Conservation (phyloP, 2,329 filamentous ascomycete species). For the Xylaria sp. region DNA sequence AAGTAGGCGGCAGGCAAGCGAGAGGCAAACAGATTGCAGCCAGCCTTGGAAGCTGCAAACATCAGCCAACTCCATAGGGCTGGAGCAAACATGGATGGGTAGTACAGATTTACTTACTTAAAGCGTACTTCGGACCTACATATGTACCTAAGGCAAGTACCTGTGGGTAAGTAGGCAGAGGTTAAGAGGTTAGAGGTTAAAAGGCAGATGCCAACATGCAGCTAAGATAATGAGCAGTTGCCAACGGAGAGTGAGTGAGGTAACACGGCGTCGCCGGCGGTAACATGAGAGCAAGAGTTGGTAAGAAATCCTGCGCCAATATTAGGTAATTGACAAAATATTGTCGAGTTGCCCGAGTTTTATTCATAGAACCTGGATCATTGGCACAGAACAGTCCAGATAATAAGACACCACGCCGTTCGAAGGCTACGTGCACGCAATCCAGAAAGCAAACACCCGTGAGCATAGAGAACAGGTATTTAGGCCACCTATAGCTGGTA, state of each 20-base stretch:
- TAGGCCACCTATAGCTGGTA: background rate
- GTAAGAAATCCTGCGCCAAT: background rate
- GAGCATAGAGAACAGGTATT: background rate
- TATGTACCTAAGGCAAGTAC: too few species aligned
- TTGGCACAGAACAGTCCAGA: background rate
- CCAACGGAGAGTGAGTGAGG: background rate
- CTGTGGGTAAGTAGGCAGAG: too few species aligned
- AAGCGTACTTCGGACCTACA: too few species aligned
- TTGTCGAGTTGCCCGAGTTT: background rate
- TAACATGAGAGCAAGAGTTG: background rate
- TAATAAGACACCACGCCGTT: background rate
- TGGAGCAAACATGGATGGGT: background rate
- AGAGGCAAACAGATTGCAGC: background rate
- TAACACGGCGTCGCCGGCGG: conserved; percentile 27
- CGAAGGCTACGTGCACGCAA: background rate
- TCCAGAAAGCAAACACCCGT: background rate
- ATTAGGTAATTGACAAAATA: background rate
- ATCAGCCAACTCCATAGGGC: background rate
- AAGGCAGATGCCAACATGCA: background rate
- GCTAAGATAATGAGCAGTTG: background rate
- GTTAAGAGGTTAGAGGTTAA: too few species aligned
- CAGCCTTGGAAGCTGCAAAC: background rate
- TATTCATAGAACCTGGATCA: background rate
- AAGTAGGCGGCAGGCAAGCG: too few species aligned
- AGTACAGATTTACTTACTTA: background rate